Conservation (phyloP, 108 stramenopile genomes). For the Cyclotella distinguenda region DNA sequence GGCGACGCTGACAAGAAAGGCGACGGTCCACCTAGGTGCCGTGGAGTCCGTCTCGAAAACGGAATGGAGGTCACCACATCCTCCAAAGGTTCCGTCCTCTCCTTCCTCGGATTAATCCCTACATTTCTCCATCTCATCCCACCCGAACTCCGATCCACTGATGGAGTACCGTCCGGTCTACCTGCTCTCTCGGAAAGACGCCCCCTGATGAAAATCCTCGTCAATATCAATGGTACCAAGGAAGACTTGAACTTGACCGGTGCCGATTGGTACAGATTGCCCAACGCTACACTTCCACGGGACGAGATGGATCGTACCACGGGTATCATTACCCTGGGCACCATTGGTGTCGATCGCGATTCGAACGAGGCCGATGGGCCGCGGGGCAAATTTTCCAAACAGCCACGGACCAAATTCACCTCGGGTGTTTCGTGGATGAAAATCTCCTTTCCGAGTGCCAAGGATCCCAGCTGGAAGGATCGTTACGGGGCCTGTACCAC, state of each 20-base stretch:
- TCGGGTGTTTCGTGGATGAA: conserved; percentile 81
- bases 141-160: conserved; percentile 58
- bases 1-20: conserved; percentile 5
- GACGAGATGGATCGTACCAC: conserved; percentile 74
- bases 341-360: conserved; percentile 63
- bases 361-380: no score
- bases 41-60: conserved; percentile 52
- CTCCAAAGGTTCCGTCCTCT: conserved; percentile 56
- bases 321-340: conserved; percentile 58
- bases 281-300: conserved; percentile 62
- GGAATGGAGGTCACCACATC: conserved; percentile 39
- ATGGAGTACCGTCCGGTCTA: conserved; percentile 76
- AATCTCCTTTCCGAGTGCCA: conserved; percentile 88
- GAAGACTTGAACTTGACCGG: conserved; percentile 76
- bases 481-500: conserved; percentile 69
- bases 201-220: conserved; percentile 77
- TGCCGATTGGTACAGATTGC: conserved; percentile 85
- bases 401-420: conserved; percentile 56
- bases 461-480: conserved; percentile 83
- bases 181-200: conserved; percentile 80
- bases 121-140: conserved; percentile 79
- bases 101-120: conserved; percentile 73
- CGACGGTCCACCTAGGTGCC: conserved; percentile 45
- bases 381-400: no score
- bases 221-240: conserved; percentile 67